Base-by-base conservation (phyloP, 345 rosid species). In the Rhodomyrtus tomentosa region DNA sequence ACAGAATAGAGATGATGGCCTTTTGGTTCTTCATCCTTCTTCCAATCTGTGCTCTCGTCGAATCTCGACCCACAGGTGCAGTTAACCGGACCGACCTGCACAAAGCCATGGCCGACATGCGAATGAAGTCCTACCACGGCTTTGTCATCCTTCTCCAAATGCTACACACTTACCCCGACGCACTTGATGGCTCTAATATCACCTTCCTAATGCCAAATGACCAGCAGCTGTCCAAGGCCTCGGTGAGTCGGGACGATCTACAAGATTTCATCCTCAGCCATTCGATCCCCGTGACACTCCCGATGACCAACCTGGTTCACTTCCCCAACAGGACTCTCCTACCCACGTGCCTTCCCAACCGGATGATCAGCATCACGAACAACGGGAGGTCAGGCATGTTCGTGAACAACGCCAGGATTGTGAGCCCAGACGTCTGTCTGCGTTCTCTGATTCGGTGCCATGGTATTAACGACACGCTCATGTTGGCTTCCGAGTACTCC, bases 121-220 rank as follows among this genome's bases (percentile, higher is more conserved):
- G 90, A 83, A 74, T 83, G 7, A 72, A 81, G 83, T 88, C 90
- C 48, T 91, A 88, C 88, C 88, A 88, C 11, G 93, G 88, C 24
- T 91, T 90, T 27, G 92, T 88, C 58, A 88, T 90, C 79, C 90
- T 91, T 82, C 94, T 91, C 12, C 86, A 88, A 86, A 84, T 89
- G 48, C 82, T 92, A 1, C 81, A 32, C 24, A 15, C 87, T 20
- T 51, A 81, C 27, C 76, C 86, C 10, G 9, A 85, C 49, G 48
- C 83, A 0, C 36, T 88, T 5, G 87, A 11, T 10, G 81, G 74
- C 48, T 83, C 87, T 5, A 88, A 87, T 10, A 62, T 83, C 45
- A 91, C 90, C 55, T 89, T 89, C 87, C 72, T 88, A 51, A 84
- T 92, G 92, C 91, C 90, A 11, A 58, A 15, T 2, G 89, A 90